A percentile compares a stretch with the other conserved stretches of the same genome.
Conservation (phyloP, 2,329 filamentous ascomycete species). For the Penicillium sp. region DNA sequence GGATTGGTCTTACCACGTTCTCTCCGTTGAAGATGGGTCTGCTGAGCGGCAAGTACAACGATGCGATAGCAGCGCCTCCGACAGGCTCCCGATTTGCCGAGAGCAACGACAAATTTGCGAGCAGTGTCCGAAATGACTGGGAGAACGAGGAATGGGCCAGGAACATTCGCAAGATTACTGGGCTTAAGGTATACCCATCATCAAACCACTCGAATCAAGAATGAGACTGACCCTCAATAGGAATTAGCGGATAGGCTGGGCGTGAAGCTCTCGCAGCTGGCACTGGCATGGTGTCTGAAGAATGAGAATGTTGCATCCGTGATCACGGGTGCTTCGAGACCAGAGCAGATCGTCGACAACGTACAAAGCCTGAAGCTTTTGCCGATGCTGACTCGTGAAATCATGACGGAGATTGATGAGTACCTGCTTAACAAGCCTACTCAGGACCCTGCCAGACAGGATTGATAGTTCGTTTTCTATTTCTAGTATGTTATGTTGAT, state of each 20-base stretch:
- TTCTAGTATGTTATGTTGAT: not conserved
- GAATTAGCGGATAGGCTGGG: not conserved
- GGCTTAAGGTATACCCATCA: not conserved
- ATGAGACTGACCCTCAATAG: not conserved
- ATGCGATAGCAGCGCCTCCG: constrained; percentile 52
- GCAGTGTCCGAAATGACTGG: not conserved
- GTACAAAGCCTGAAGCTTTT: constrained; percentile 38
- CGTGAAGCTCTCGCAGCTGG: constrained; percentile 46
- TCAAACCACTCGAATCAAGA: not conserved
- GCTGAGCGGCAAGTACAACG: constrained; percentile 66
- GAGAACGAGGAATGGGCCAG: not conserved
- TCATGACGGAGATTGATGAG: constrained; percentile 46
- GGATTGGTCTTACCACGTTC: constrained; percentile 63
- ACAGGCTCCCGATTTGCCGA: constrained; percentile 58
- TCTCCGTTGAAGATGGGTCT: constrained; percentile 62
- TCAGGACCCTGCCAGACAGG: not conserved
- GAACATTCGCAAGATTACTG: not conserved
- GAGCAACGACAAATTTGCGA: constrained; percentile 32
- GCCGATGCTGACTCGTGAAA: constrained; percentile 32
- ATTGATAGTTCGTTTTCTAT: not conserved
- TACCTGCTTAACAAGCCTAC: not conserved
- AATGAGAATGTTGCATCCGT: constrained; percentile 54
- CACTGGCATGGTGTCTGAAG: constrained; percentile 60
- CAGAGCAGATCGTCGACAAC: constrained; percentile 47
- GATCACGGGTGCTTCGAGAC: constrained; percentile 44